Evolutionary conservation across 352 stramenopile species (phyloP), one percentile per base, ranked within the genome.

Genomic region (Phytophthora pseudosyringae): DNA sequence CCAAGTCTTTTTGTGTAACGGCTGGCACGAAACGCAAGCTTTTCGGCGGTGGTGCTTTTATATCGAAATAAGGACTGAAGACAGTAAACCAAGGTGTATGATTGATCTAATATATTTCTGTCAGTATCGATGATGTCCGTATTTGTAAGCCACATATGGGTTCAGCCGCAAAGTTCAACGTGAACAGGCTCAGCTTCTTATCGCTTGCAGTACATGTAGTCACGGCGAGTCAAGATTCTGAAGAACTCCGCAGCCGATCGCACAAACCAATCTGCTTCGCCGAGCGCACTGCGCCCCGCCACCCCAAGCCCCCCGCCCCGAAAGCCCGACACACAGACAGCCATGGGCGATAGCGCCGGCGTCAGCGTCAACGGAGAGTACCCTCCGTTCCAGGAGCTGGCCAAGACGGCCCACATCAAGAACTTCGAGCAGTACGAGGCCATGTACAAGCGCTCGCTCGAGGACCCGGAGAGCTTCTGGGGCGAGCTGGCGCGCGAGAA

Each of bases 391-490:
- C 62, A 78, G 36, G 59, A 69, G 35, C 71, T 84, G 40, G 80
- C 73, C 9, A 70, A 77, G 68, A 67, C 76, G 46, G 83, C 88
- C 26, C 86, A 93, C 61, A 46, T 96, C 49, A 39, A 77, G 36
- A 82, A 83, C 58, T 59, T 89, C 59, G 74, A 77, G 28, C 66
- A 85, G 72, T 97, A 97, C 74, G 69, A 96, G 52, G 51, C 70
- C 47, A 74, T 95, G 64, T 90, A 98, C 78, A 81, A 93, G 68
- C 69, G 80, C 60, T 97, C 87, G 44, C 75, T 97, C 21, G 78
- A 89, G 18, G 78, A 99, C 58, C 86, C 90, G 0, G 79, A 85
- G 32, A 58, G 52, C 5, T 99, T 98, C 76, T 99, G 97, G 97
- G 84, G 71, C 12, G 74, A 93, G 16, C 64, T 94, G 7, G 97